Evolutionary conservation across 345 rosid species (phyloP).

Genomic region (Brassica incana): DNA sequence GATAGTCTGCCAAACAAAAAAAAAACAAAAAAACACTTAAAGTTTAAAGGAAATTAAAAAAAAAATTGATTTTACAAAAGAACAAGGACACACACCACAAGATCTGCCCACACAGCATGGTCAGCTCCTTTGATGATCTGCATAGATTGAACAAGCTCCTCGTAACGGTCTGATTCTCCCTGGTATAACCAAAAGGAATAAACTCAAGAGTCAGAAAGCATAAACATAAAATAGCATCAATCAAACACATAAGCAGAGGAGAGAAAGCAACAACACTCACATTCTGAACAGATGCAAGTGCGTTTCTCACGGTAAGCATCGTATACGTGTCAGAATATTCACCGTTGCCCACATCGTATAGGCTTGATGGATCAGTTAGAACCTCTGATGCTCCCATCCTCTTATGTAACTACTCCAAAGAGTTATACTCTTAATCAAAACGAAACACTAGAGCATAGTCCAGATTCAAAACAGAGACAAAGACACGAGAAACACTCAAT

Average conservation of each 20-base stretch:
- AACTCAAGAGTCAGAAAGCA: not conserved
- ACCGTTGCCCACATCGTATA: not conserved
- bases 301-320: not conserved
- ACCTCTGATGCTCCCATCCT: not conserved
- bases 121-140: not conserved
- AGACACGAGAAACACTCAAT: too few relatives aligned
- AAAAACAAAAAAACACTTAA: too few relatives aligned
- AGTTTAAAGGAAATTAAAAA: not conserved
- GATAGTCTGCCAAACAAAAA: not conserved
- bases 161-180: not conserved
- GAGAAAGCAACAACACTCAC: not conserved
- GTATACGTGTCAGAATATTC: not conserved
- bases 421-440: not conserved
- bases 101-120: not conserved
- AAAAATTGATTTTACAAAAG: not conserved
- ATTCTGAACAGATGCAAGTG: not conserved
- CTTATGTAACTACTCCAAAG: not conserved
- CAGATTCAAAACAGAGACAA: too few relatives aligned
- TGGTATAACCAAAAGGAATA: not conserved
- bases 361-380: not conserved
- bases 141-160: not conserved
- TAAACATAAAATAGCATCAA: not conserved
- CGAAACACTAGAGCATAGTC: not conserved
- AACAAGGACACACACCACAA: not conserved
- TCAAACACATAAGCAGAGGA: not conserved